These are phyloP conservation scores for Cryptococcus sp. DNA, from an alignment of 1,284 basidiomycete species.

Conservation along the genomic window DNA sequence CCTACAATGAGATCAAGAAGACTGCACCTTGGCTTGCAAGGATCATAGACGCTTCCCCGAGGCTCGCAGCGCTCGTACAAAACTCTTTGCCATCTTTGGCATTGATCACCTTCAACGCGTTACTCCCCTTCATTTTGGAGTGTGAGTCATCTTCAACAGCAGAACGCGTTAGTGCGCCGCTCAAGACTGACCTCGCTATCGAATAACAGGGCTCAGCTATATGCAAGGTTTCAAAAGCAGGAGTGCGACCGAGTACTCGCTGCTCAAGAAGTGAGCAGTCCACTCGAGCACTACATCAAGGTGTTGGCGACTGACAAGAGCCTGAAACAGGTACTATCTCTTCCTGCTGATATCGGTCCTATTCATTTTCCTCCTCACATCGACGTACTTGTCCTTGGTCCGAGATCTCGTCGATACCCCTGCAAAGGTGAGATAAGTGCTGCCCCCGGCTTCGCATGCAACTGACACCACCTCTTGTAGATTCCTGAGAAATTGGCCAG, in stretches of 20 bases:
- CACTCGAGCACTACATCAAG: background rate
- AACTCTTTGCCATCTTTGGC: conserved; percentile 89
- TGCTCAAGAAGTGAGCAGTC: conserved; percentile 77
- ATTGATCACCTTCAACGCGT: conserved; percentile 84
- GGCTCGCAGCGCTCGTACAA: conserved; percentile 82
- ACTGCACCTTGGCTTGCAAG: conserved; percentile 75
- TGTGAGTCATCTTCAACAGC: conserved; percentile 57
- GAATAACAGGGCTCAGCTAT: conserved; percentile 73
- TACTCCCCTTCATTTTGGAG: conserved; percentile 86
- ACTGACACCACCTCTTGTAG: conserved; percentile 54
- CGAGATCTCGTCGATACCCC: conserved; percentile 84
- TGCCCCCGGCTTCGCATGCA: no score
- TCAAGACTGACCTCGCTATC: no score
- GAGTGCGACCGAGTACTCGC: conserved; percentile 89
- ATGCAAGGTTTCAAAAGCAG: conserved; percentile 83
- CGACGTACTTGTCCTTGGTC: conserved; percentile 84
- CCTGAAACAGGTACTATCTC: conserved; percentile 73
- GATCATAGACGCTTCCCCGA: conserved; percentile 75
- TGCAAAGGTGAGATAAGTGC: conserved; percentile 48
- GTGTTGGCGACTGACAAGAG: background rate
- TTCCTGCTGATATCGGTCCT: conserved; percentile 93
- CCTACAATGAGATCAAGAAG: conserved; percentile 88
- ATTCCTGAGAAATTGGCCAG: conserved; percentile 85
- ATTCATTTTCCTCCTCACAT: conserved; percentile 90
- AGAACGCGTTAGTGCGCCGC: no score